Base-by-base conservation (phyloP, 345 rosid genomes). In the Lepidium sativum region DNA sequence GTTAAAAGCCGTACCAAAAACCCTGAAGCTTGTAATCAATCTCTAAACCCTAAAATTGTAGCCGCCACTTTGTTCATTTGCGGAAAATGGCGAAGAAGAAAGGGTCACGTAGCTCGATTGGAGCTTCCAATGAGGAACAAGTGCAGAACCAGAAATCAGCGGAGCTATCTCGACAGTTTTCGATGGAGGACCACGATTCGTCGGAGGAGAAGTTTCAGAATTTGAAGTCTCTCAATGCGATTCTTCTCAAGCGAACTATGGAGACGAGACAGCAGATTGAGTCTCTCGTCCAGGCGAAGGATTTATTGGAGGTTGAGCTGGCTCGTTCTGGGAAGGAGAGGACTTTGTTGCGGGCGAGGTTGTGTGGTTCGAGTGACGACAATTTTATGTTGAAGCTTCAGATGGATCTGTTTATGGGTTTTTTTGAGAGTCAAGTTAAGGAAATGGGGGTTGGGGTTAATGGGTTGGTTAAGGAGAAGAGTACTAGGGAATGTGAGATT, bases 211-310 rank as follows among this genome's bases (percentile, higher is more conserved):
- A 78, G 80, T 45, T 89, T 8, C 82, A 81, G 43, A 83, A 59
- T 39, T 72, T 92, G 35, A 86, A 84, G 60, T 68, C 79, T 1
- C 90, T 89, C 48, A 87, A 87, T 73, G 54, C 71, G 17, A 9
- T 82, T 60, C 97, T 92, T 35, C 65, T 89, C 60, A 83, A 83
- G 56, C 83, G 84, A 76, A 79, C 85, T 0, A 9, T 75, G 67
- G 89, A 84, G 48, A 63, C 59, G 59, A 70, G 91, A 33, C 86
- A 82, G 11, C 81, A 84, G 78, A 77, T 84, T 25, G 84, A 82
- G 54, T 77, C 82, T 7, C 73, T 92, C 66, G 58, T 23, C 53
- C 78, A 79, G 15, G 79, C 77, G 25, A 83, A 81, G 32, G 70
- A 70, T 6, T 75, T 62, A 39, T 70, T 87, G 54, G 87, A 89